A percentile compares a stretch with the other conserved stretches of the same genome.
phyloP scores from a whole-genome alignment of 768 basidiomycete species.

The Cantharellus anzutake region DNA sequence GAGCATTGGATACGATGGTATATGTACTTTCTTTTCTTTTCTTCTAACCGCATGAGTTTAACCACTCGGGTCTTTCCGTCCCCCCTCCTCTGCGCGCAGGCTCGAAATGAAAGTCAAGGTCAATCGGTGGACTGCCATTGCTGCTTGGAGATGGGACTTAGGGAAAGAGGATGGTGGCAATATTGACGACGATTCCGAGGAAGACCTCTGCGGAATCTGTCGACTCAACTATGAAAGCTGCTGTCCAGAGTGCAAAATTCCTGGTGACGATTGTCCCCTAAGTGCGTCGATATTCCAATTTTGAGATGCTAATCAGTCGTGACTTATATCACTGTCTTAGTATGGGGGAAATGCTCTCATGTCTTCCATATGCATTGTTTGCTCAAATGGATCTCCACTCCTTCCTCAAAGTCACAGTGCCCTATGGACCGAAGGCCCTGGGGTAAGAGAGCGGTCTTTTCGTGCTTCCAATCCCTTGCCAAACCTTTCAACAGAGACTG shows the following conservation, averaged over 20 bases:
- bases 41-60: no score
- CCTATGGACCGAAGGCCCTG: slow-evolving; percentile 94
- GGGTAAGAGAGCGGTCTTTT: slow-evolving; percentile 34
- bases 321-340: slow-evolving; percentile 23
- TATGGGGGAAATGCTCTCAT: slow-evolving; percentile 96
- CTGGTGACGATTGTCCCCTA: slow-evolving; percentile 87
- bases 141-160: slow-evolving; percentile 75
- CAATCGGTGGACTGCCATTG: slow-evolving; percentile 77
- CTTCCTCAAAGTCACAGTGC: slow-evolving; percentile 84
- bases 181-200: slow-evolving; percentile 17
- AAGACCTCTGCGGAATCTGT: slow-evolving; percentile 67
- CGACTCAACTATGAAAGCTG: slow-evolving; percentile 84
- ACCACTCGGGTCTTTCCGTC: no score
- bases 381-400: slow-evolving; percentile 85
- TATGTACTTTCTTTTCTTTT: no score
- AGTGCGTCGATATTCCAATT: slow-evolving; percentile 30
- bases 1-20: no score
- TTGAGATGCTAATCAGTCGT: background rate
- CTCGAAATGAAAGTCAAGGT: slow-evolving; percentile 55
- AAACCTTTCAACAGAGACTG: background rate
- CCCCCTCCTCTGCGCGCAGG: no score
- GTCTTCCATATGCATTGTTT: slow-evolving; percentile 99
- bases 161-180: slow-evolving; percentile 12
- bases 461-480: background rate
- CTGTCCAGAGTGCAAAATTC: slow-evolving; percentile 90